These are phyloP conservation scores for Fusarium graminum DNA, from an alignment of 2,329 filamentous ascomycete species.

Conservation along the genomic window DNA sequence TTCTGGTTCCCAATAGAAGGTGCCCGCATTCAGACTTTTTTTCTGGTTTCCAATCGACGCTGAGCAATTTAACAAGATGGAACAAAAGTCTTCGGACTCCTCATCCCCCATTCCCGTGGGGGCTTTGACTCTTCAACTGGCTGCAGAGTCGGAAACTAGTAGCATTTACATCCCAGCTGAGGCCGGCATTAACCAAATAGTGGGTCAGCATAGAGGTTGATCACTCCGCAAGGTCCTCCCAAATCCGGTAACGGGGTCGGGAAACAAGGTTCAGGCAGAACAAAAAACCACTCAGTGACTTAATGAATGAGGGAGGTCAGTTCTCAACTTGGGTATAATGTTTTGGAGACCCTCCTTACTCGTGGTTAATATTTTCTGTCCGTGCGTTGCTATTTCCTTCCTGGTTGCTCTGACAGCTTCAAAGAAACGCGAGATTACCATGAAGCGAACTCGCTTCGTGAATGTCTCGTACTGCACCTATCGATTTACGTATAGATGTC, in stretches of 20 bases:
- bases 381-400: slow-evolving; percentile 27
- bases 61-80: slow-evolving; percentile 12
- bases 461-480: slow-evolving; percentile 8
- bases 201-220: slow-evolving; percentile 30
- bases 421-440: slow-evolving; percentile 30
- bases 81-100: slow-evolving; percentile 12
- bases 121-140: slow-evolving; percentile 7
- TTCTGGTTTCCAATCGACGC: slow-evolving; percentile 13
- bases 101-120: slow-evolving; percentile 8
- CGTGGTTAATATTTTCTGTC: slow-evolving; percentile 24
- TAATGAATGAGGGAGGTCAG: slow-evolving; percentile 16
- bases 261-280: slow-evolving; percentile 43
- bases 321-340: slow-evolving; percentile 29
- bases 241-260: slow-evolving; percentile 34
- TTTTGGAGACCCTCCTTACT: slow-evolving; percentile 23
- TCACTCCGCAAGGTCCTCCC: slow-evolving; percentile 30
- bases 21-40: slow-evolving; percentile 11
- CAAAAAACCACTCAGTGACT: slow-evolving; percentile 27
- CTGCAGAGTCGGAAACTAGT: slow-evolving; percentile 25
- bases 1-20: slow-evolving; percentile 13
- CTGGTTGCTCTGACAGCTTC: slow-evolving; percentile 32
- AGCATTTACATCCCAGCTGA: slow-evolving; percentile 33
- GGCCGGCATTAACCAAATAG: slow-evolving; percentile 30
- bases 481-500: slow-evolving; percentile 9
- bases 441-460: slow-evolving; percentile 12